Evolutionary conservation across 140 eudicot species (phyloP).

Genomic region (Senecio squalidus): DNA sequence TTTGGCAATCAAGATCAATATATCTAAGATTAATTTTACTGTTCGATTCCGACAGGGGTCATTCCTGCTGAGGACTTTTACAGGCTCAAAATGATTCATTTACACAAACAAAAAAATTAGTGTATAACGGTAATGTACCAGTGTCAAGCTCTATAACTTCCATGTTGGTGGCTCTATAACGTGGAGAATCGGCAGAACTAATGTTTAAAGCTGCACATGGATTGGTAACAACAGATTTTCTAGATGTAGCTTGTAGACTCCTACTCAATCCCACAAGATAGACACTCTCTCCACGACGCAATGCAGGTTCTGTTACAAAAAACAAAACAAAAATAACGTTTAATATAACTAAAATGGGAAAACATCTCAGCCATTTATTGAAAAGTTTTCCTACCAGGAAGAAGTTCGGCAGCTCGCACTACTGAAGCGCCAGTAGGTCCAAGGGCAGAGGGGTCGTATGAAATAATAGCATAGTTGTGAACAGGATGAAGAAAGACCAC

Average conservation of each 20-base stretch:
- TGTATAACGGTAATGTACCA: too few species aligned
- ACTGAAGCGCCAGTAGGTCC: constrained; percentile 74
- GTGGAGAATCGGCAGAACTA: constrained; percentile 77
- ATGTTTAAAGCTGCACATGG: constrained; percentile 29
- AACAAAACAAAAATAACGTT: not conserved
- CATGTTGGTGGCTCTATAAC: constrained; percentile 97
- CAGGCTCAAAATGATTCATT: too few species aligned
- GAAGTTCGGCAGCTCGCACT: constrained; percentile 88
- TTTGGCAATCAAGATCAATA: not conserved
- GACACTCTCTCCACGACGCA: constrained; percentile 85
- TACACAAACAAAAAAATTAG: too few species aligned
- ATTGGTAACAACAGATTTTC: constrained; percentile 90
- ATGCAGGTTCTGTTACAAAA: constrained; percentile 59
- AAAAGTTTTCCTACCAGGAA: constrained; percentile 53
- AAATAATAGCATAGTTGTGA: constrained; percentile 82
- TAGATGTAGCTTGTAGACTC: constrained; percentile 86
- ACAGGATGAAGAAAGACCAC: constrained; percentile 96
- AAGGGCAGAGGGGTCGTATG: constrained; percentile 85
- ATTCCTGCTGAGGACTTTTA: too few species aligned
- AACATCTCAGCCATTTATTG: not conserved
- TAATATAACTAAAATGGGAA: not conserved
- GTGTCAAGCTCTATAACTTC: constrained; percentile 41
- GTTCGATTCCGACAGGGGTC: too few species aligned
- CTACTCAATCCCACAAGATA: constrained; percentile 90
- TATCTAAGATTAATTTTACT: too few species aligned